These are phyloP conservation scores for Pisolithus sp. DNA, from an alignment of 768 basidiomycete genomes.

Conservation along the genomic window DNA sequence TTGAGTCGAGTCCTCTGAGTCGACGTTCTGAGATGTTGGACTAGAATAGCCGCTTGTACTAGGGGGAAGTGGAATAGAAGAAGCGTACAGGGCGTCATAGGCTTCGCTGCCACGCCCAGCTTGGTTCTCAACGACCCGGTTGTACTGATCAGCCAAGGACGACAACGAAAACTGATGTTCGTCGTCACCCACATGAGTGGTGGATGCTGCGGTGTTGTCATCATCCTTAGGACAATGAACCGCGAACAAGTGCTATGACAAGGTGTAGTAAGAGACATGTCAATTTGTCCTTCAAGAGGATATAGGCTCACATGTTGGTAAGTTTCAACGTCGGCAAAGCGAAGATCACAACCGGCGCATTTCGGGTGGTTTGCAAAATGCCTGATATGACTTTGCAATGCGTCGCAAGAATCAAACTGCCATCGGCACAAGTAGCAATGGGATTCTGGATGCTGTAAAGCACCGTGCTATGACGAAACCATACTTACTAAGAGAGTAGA, in stretches of 20 bases:
- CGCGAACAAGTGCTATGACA: constrained; percentile 21
- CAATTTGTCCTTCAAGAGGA: background rate
- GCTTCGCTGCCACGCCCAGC: constrained; percentile 17
- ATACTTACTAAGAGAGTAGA: constrained; percentile 12
- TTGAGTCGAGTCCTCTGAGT: constrained; percentile 6
- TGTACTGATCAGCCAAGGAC: constrained; percentile 4
- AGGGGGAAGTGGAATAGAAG: constrained; percentile 26
- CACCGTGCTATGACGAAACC: constrained; percentile 22
- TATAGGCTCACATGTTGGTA: constrained; percentile 30
- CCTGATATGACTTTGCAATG: constrained; percentile 35
- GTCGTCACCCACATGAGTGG: background rate
- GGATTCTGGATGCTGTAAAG: constrained; percentile 25
- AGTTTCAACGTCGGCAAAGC: constrained; percentile 34
- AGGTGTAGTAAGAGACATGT: background rate
- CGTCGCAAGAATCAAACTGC: constrained; percentile 33
- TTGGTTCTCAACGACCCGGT: constrained; percentile 12
- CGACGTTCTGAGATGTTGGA: constrained; percentile 20
- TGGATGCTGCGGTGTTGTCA: background rate
- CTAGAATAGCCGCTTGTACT: constrained; percentile 27
- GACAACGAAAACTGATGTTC: background rate
- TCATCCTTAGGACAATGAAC: constrained; percentile 18
- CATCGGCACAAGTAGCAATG: constrained; percentile 33
- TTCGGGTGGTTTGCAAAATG: constrained; percentile 40
- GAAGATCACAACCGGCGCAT: constrained; percentile 36
- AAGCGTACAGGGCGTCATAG: constrained; percentile 16